Evolutionary conservation across 176 grass and related monocot species (phyloP).

Genomic region (Triticum dicoccoides): DNA sequence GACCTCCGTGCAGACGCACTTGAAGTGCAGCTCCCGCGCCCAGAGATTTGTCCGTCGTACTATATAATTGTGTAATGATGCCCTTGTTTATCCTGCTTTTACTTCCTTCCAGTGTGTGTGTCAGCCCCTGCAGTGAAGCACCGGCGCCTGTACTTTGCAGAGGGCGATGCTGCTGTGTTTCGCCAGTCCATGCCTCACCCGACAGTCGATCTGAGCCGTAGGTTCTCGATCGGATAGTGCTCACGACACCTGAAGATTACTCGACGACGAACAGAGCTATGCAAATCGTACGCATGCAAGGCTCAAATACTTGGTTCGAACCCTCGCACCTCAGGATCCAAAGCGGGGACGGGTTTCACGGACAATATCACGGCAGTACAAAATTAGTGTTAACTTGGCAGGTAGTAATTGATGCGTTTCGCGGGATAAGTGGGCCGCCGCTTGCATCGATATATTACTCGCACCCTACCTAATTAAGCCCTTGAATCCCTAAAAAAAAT

Average conservation of each 20-base stretch:
- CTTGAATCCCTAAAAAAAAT: too few relatives aligned
- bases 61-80: slow-evolving; percentile 48
- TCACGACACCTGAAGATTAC: background rate
- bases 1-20: background rate
- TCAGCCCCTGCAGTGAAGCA: background rate
- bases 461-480: too few relatives aligned
- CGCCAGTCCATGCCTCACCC: background rate
- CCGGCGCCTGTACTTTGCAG: background rate
- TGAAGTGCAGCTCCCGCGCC: slow-evolving; percentile 15
- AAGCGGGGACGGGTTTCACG: too few relatives aligned
- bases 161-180: background rate
- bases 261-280: background rate
- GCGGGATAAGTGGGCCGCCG: too few relatives aligned
- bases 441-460: too few relatives aligned
- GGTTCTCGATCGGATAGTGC: background rate
- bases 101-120: background rate
- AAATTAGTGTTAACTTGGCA: too few relatives aligned
- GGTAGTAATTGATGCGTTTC: too few relatives aligned
- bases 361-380: too few relatives aligned
- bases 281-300: too few relatives aligned
- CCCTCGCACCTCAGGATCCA: background rate
- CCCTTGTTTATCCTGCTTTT: background rate
- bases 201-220: background rate
- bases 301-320: background rate
- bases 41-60: background rate